Percentiles rank a stretch among this genome's conserved stretches.
Evolutionary conservation across 1,284 basidiomycete genomes (phyloP).

Genomic region (Austroboletus novae-zelandiae): DNA sequence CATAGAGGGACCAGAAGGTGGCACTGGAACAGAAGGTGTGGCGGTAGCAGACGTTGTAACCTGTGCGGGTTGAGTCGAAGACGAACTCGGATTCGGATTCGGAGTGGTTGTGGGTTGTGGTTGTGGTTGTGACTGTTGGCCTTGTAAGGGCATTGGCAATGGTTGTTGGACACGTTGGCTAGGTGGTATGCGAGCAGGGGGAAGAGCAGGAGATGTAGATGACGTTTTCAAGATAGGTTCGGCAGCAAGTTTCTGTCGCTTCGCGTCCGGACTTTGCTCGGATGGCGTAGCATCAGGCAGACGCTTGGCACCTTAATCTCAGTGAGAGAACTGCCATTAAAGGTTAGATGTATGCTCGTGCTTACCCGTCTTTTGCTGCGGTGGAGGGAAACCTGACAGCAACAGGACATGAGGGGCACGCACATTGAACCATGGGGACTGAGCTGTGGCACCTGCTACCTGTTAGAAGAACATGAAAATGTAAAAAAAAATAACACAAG

Average conservation of each 20-base stretch:
- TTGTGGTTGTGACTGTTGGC: slow-evolving; percentile 6
- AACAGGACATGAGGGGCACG: slow-evolving; percentile 44
- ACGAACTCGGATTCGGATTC: slow-evolving; percentile 7
- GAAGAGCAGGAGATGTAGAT: slow-evolving; percentile 25
- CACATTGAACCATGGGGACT: slow-evolving; percentile 57
- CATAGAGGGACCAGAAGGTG: slow-evolving; percentile 10
- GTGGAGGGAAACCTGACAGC: slow-evolving; percentile 46
- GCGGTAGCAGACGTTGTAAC: slow-evolving; percentile 1
- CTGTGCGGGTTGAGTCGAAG: slow-evolving; percentile 13
- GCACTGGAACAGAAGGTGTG: slow-evolving; percentile 10
- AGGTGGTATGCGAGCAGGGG: slow-evolving; percentile 18
- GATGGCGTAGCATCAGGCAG: slow-evolving; percentile 14
- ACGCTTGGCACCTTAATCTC: slow-evolving; percentile 27
- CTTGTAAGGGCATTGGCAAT: slow-evolving; percentile 8
- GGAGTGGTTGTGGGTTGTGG: background rate
- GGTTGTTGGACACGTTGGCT: slow-evolving; percentile 18
- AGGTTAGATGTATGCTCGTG: background rate
- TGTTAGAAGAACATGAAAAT: slow-evolving; percentile 16
- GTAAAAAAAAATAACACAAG: background rate
- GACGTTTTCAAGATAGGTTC: slow-evolving; percentile 22
- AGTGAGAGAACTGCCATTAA: slow-evolving; percentile 13
- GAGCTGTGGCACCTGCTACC: slow-evolving; percentile 37
- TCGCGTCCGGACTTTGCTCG: slow-evolving; percentile 30
- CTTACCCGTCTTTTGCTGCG: slow-evolving; percentile 39
- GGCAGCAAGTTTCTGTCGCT: slow-evolving; percentile 27